Percentiles rank a stretch among this genome's conserved stretches.
These are phyloP conservation scores for Corylus heterophylla DNA, from an alignment of 306 rosid species.

Conservation along the genomic window DNA sequence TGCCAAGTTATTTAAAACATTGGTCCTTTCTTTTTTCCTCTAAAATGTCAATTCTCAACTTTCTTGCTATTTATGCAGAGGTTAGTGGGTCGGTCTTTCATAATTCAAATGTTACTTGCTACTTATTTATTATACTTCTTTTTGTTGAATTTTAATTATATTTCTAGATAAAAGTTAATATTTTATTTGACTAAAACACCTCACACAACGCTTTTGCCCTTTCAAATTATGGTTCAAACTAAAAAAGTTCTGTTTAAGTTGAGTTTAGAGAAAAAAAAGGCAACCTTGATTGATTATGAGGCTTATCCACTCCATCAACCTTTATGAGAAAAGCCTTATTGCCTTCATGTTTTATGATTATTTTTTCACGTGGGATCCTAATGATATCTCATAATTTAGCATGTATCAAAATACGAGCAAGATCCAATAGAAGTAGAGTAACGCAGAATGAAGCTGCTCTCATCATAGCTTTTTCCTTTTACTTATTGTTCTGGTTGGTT, in stretches of 20 bases:
- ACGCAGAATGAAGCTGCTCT: neutral
- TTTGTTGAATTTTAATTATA: no score
- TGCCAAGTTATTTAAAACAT: no score
- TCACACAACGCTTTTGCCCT: no score
- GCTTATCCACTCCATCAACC: neutral
- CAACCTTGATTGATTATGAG: neutral
- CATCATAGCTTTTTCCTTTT: neutral
- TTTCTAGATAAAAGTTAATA: no score
- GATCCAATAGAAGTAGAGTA: neutral
- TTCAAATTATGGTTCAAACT: neutral
- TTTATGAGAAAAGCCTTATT: no score
- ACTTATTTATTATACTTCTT: no score
- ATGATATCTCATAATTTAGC: neutral
- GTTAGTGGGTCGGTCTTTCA: no score
- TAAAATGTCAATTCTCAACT: no score
- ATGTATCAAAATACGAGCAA: neutral
- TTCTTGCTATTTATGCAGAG: no score
- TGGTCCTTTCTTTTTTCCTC: no score
- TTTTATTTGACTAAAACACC: no score
- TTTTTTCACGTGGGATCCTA: neutral
- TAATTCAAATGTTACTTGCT: no score
- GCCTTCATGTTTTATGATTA: neutral
- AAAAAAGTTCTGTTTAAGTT: neutral
- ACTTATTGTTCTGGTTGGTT: conserved; percentile 24
- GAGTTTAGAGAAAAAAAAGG: neutral